These are phyloP conservation scores for Clonostachys solani DNA, from an alignment of 2,329 filamentous ascomycete genomes.

Conservation along the genomic window DNA sequence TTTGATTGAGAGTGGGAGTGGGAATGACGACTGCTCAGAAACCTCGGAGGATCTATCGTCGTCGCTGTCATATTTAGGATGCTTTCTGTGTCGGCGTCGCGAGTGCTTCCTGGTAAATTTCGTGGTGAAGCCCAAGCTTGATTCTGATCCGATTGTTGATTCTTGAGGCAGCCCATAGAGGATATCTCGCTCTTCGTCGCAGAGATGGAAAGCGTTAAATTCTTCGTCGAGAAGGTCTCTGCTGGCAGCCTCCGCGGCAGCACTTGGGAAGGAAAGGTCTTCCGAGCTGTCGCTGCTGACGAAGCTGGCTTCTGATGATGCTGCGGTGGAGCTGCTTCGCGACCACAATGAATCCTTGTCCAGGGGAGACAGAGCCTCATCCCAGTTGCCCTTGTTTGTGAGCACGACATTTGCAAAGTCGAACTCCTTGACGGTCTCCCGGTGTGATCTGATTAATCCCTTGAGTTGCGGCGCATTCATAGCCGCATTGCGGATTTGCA, in stretches of 20 bases:
- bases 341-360: conserved; percentile 35
- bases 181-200: conserved; percentile 22
- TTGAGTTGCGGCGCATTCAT: conserved; percentile 70
- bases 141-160: conserved; percentile 20
- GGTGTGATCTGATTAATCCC: conserved; percentile 63
- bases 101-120: conserved; percentile 41
- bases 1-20: conserved; percentile 7
- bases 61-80: conserved; percentile 20
- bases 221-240: conserved; percentile 38
- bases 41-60: conserved; percentile 4
- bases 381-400: conserved; percentile 67
- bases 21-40: conserved; percentile 7
- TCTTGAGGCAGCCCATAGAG: conserved; percentile 24
- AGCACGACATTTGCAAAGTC: conserved; percentile 75
- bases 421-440: conserved; percentile 67
- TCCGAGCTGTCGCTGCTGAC: conserved; percentile 26
- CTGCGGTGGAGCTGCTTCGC: conserved; percentile 15
- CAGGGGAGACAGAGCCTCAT: conserved; percentile 74
- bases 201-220: conserved; percentile 30
- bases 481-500: conserved; percentile 68
- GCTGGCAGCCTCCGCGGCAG: conserved; percentile 49
- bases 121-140: conserved; percentile 35
- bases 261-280: conserved; percentile 41
- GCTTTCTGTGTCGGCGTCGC: conserved; percentile 29
- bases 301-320: conserved; percentile 23